phyloP scores from a whole-genome alignment of 768 basidiomycete species.

The Polyporus arcularius region DNA sequence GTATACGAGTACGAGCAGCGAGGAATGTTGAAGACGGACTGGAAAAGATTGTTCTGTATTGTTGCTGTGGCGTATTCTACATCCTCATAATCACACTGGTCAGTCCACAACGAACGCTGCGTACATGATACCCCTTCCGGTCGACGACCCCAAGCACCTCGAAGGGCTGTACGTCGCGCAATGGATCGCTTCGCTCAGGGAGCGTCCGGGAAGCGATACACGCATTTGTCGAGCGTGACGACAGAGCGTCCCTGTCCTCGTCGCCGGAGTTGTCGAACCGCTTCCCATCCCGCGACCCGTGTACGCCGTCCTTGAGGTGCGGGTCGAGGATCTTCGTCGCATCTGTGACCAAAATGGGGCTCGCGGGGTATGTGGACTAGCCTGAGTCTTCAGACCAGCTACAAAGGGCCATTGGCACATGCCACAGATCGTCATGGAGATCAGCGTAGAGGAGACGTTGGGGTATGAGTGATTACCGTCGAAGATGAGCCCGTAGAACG shows the following conservation, averaged over 20 bases:
- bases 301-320: slow-evolving; percentile 76
- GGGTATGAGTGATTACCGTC: slow-evolving; percentile 93
- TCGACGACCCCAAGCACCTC: slow-evolving; percentile 78
- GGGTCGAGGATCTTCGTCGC: slow-evolving; percentile 89
- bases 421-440: background rate
- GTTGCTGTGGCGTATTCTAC: too few species aligned
- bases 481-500: slow-evolving; percentile 87
- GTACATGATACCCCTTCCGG: slow-evolving; percentile 55
- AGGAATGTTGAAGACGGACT: too few species aligned
- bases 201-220: slow-evolving; percentile 80
- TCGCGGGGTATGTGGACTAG: slow-evolving; percentile 79
- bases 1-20: too few species aligned
- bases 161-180: slow-evolving; percentile 89
- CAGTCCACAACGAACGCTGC: too few species aligned
- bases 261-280: slow-evolving; percentile 80
- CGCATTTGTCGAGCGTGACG: slow-evolving; percentile 80
- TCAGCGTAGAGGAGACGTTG: slow-evolving; percentile 46
- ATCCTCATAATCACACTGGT: too few species aligned
- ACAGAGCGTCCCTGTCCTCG: slow-evolving; percentile 83
- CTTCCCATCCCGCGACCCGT: slow-evolving; percentile 86
- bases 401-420: slow-evolving; percentile 1
- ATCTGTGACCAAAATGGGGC: slow-evolving; percentile 88
- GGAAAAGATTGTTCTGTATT: too few species aligned
- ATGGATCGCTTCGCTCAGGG: slow-evolving; percentile 79
- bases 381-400: too few species aligned